phyloP scores from a whole-genome alignment of 2,329 filamentous ascomycete species.

The Pseudogymnoascus sp. region DNA sequence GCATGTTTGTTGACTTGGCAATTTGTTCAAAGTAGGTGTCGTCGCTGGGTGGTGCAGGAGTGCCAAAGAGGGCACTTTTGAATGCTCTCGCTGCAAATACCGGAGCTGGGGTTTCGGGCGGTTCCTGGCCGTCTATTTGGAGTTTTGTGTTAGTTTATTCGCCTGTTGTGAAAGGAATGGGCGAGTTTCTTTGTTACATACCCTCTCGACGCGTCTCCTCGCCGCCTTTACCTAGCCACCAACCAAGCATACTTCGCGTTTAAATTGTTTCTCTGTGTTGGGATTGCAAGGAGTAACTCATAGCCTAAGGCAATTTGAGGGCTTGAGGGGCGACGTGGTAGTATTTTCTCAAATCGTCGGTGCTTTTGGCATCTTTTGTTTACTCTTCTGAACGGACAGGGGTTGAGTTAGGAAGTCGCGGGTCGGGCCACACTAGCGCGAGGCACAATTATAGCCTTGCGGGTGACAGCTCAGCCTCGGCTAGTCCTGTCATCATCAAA shows the following conservation, averaged over 20 bases:
- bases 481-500: not conserved
- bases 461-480: not conserved
- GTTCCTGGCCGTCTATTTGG: slow-evolving; percentile 31
- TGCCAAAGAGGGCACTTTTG: slow-evolving; percentile 57
- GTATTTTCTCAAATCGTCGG: not conserved
- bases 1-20: slow-evolving; percentile 28
- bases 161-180: not conserved
- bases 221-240: slow-evolving; percentile 25
- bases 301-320: slow-evolving; percentile 11
- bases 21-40: slow-evolving; percentile 26
- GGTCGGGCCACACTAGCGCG: slow-evolving; percentile 3
- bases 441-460: not conserved
- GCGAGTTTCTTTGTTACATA: slow-evolving; percentile 8
- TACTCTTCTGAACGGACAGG: slow-evolving; percentile 14
- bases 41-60: slow-evolving; percentile 37
- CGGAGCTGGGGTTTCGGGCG: slow-evolving; percentile 58
- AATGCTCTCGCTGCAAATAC: slow-evolving; percentile 60
- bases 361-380: slow-evolving; percentile 18
- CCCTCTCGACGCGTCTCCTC: slow-evolving; percentile 19
- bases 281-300: not conserved
- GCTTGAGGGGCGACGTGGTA: not conserved
- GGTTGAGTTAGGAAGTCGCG: not conserved
- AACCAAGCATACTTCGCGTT: slow-evolving; percentile 25
- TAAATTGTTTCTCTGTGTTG: not conserved
- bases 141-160: not conserved